Evolutionary conservation across 140 eudicot species (phyloP).

Genomic region (Erigeron philadelphicus): DNA sequence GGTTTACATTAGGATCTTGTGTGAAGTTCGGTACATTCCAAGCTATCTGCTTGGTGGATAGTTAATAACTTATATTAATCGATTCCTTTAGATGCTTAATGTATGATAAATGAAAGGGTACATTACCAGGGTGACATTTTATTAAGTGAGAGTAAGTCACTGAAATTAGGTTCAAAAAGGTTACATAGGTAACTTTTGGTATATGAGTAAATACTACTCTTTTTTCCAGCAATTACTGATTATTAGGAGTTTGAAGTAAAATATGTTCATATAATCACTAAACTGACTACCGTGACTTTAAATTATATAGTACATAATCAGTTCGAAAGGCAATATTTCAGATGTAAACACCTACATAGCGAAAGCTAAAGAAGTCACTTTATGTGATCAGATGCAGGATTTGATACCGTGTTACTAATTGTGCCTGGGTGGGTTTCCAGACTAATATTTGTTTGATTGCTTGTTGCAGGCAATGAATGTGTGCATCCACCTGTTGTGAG

Average conservation of each 20-base stretch:
- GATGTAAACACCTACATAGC: background rate
- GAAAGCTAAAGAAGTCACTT: background rate
- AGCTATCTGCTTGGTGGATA: too few relatives aligned
- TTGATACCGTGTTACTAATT: background rate
- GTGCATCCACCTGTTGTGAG: conserved; percentile 30
- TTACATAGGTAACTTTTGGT: too few relatives aligned
- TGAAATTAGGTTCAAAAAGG: too few relatives aligned
- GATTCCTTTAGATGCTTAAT: too few relatives aligned
- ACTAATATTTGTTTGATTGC: background rate
- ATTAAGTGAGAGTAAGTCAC: too few relatives aligned
- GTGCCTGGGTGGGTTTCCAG: background rate
- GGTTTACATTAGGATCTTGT: too few relatives aligned
- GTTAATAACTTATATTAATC: too few relatives aligned
- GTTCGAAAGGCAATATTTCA: background rate
- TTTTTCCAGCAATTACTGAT: background rate
- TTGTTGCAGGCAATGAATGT: conserved; percentile 38
- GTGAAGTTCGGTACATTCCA: too few relatives aligned
- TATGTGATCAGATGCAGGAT: background rate
- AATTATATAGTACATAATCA: background rate
- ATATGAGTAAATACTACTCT: background rate
- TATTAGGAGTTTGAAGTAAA: background rate
- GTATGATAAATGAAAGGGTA: too few relatives aligned
- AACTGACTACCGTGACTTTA: background rate
- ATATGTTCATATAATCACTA: background rate
- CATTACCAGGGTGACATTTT: too few relatives aligned